These are phyloP conservation scores for Leishmania amazonensis DNA, from an alignment of 208 protist species.

Conservation along the genomic window DNA sequence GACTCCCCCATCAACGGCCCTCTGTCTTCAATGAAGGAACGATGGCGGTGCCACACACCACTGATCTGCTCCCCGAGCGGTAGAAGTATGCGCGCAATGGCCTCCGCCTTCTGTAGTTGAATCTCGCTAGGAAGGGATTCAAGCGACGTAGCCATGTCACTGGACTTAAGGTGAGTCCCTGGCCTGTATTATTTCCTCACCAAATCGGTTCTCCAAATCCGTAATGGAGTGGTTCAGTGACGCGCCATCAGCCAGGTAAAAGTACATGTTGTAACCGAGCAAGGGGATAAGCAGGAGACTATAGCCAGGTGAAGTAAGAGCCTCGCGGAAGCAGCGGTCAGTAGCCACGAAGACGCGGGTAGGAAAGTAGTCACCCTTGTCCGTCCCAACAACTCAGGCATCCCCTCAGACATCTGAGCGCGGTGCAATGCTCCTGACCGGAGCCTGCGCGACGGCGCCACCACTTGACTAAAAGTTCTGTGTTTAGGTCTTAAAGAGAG, in stretches of 20 bases:
- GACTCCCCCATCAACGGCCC: conserved; percentile 37
- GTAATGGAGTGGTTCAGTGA: conserved; percentile 14
- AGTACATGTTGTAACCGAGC: conserved; percentile 31
- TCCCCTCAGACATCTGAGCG: neutral
- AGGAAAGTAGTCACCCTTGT: neutral
- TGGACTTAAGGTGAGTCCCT: conserved; percentile 11
- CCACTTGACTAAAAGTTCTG: conserved; percentile 10
- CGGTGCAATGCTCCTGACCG: conserved; percentile 13
- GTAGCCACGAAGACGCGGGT: conserved; percentile 19
- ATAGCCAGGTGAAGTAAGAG: conserved; percentile 15
- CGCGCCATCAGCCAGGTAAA: conserved; percentile 15
- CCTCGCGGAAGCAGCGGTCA: conserved; percentile 16
- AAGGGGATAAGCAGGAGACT: conserved; percentile 29
- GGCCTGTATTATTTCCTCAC: conserved; percentile 13
- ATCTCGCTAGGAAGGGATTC: conserved; percentile 15
- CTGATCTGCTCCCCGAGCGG: conserved; percentile 26
- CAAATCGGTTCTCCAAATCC: conserved; percentile 17
- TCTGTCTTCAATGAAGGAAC: conserved; percentile 34
- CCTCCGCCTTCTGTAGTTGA: conserved; percentile 20
- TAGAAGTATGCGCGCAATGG: conserved; percentile 17
- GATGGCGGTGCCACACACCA: conserved; percentile 29
- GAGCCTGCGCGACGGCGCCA: conserved; percentile 15
- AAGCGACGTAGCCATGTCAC: conserved; percentile 13
- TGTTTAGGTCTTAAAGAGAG: conserved; percentile 25
- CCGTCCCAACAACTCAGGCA: conserved; percentile 14